A percentile compares a stretch with the other conserved stretches of the same genome.
These are phyloP conservation scores for Fistulinella cinereoalba DNA, from an alignment of 1,284 basidiomycete genomes.

Conservation along the genomic window DNA sequence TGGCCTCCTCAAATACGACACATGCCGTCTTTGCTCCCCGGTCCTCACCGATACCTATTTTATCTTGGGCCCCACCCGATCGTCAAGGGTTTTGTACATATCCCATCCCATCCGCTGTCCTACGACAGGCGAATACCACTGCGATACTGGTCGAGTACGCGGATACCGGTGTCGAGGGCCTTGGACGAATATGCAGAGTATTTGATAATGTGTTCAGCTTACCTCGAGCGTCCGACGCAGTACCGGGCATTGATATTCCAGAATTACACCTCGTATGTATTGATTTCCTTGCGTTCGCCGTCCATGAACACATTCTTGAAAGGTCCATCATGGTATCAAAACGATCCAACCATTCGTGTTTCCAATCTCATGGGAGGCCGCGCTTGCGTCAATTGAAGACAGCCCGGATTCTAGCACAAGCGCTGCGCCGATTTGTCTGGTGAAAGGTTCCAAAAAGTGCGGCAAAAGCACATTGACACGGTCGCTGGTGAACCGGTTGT, in stretches of 20 bases:
- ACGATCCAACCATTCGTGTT: conserved; percentile 50
- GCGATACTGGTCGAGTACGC: conserved; percentile 56
- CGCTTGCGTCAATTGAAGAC: conserved; percentile 35
- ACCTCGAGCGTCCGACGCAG: conserved; percentile 34
- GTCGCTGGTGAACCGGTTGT: conserved; percentile 70
- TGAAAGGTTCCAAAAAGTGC: conserved; percentile 83
- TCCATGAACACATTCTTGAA: too few relatives aligned
- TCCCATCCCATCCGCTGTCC: conserved; percentile 12
- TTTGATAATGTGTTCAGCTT: conserved; percentile 59
- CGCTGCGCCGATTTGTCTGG: conserved; percentile 45
- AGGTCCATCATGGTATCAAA: conserved; percentile 43
- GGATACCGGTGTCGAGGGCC: conserved; percentile 56
- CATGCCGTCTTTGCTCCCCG: conserved; percentile 63
- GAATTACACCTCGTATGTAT: conserved; percentile 57
- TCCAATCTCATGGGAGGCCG: conserved; percentile 57
- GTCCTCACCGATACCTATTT: conserved; percentile 61
- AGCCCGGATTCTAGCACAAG: conserved; percentile 9
- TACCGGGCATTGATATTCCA: conserved; percentile 41
- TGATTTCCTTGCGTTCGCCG: too few relatives aligned
- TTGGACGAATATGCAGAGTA: conserved; percentile 58
- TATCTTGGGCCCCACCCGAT: conserved; percentile 35
- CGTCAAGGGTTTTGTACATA: conserved; percentile 20
- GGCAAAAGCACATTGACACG: conserved; percentile 90
- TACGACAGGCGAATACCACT: conserved; percentile 27
- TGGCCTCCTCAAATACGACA: conserved; percentile 40